Percentiles rank a stretch among this genome's conserved stretches.
Evolutionary conservation across 2,329 filamentous ascomycete genomes (phyloP).

Genomic region (Paracorniculantispora psalliotae): DNA sequence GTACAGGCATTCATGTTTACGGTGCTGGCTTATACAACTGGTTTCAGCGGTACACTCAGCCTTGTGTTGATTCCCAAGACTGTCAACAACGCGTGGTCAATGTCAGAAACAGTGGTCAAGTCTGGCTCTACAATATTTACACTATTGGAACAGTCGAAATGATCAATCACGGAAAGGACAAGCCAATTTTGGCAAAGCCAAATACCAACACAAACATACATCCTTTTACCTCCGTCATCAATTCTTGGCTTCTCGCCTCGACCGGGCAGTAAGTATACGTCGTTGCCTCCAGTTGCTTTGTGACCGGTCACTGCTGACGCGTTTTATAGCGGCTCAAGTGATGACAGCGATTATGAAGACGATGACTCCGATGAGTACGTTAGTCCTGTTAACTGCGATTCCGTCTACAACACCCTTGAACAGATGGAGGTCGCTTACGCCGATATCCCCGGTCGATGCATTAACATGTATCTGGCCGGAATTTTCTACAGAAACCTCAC

Average conservation of each 20-base stretch:
- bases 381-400: background rate
- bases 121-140: constrained; percentile 17
- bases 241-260: constrained; percentile 14
- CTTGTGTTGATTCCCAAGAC: constrained; percentile 18
- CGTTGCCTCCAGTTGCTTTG: background rate
- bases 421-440: background rate
- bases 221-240: constrained; percentile 13
- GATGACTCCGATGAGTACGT: background rate
- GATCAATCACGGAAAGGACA: background rate
- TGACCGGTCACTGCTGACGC: background rate
- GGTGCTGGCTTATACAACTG: constrained; percentile 23
- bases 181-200: constrained; percentile 13
- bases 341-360: background rate
- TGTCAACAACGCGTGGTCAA: constrained; percentile 16
- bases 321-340: background rate
- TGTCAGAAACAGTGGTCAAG: constrained; percentile 1
- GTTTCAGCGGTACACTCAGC: constrained; percentile 20
- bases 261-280: constrained; percentile 10
- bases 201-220: constrained; percentile 15
- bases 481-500: background rate
- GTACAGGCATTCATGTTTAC: constrained; percentile 16
- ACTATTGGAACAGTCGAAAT: constrained; percentile 16
- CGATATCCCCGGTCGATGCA: background rate
- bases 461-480: background rate
- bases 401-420: background rate